Evolutionary conservation across 495 filamentous ascomycete species (phyloP), one percentile per base, ranked within the genome.

Genomic region (Delitschia confertaspora): DNA sequence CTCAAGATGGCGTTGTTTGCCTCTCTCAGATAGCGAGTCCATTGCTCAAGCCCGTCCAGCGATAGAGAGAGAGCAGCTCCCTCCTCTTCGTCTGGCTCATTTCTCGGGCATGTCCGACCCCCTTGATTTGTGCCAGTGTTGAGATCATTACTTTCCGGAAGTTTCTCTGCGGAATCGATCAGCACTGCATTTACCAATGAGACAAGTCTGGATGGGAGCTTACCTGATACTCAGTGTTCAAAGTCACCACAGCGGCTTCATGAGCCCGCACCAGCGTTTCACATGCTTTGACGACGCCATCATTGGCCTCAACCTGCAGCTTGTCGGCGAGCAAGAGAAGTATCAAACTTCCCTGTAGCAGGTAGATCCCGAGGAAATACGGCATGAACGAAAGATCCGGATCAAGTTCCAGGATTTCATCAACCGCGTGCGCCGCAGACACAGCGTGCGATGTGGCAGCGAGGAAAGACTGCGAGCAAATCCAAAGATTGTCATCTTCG

Each of bases 161-260:
- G 22, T 55, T 49, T 19, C 51, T 26, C 41, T 55, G 27, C n/a
- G 18, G 17, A 44, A 11, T n/a, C n/a, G 20, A 7, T 16, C 13
- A 38, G 7, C 14, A 16, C 32, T 9, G 16, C 6, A 9, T 14
- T 9, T 6, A 9, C 6, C 17, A 6, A 10, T 9, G 8, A 35
- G 32, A 7, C 8, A 35, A 17, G n/a, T 3, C 5, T 24, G 6
- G 22, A 16, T 2, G 7, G 10, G 2, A 44, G 46, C 57, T 14
- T 63, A 75, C 74, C 62, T 78, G 75, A 57, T 77, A 79, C 43
- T 75, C 72, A 11, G 73, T 75, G 49, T 71, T 74, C 27, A 79
- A 54, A 10, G 74, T 76, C 6, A 75, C 71, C n/a, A 76, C 69
- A 49, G 72, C 75, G 9, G 72, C 69, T 53, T 78, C 74, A 41